Evolutionary conservation across 2,329 filamentous ascomycete genomes (phyloP).

Genomic region (Fusarium agapanthi): DNA sequence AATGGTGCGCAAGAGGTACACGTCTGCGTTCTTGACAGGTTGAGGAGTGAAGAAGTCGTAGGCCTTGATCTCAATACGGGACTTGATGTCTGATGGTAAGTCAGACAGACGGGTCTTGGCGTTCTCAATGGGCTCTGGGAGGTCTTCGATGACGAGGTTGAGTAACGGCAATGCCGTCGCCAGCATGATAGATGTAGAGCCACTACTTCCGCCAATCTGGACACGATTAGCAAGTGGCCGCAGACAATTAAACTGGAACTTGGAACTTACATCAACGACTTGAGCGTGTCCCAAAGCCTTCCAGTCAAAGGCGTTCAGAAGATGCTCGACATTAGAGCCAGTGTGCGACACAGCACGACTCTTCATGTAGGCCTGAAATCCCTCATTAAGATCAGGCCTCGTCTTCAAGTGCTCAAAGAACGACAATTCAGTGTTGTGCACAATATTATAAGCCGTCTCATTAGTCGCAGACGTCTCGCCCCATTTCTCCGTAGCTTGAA

Average conservation of each 20-base stretch:
- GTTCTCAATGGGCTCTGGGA: background rate
- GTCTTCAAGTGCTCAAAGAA: constrained; percentile 47
- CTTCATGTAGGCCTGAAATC: constrained; percentile 22
- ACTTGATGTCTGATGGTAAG: constrained; percentile 20
- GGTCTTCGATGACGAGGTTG: constrained; percentile 50
- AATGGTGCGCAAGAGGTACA: constrained; percentile 46
- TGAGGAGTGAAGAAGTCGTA: constrained; percentile 48
- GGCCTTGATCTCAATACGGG: constrained; percentile 33
- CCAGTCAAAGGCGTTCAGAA: constrained; percentile 21
- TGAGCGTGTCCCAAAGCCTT: background rate
- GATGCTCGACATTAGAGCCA: constrained; percentile 21
- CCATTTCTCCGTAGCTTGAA: constrained; percentile 42
- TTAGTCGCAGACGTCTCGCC: constrained; percentile 33
- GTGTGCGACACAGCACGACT: constrained; percentile 28
- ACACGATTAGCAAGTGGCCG: background rate
- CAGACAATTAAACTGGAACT: too few relatives aligned
- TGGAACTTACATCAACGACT: constrained; percentile 17
- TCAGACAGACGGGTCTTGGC: constrained; percentile 29
- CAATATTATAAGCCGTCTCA: constrained; percentile 45
- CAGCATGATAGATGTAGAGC: constrained; percentile 27
- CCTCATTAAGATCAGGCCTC: background rate
- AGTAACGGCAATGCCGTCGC: constrained; percentile 45
- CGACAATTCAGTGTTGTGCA: constrained; percentile 36
- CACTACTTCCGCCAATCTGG: constrained; percentile 23
- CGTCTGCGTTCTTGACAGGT: constrained; percentile 41